Evolutionary conservation across 306 rosid genomes (phyloP).

Genomic region (Albizia julibrissin): DNA sequence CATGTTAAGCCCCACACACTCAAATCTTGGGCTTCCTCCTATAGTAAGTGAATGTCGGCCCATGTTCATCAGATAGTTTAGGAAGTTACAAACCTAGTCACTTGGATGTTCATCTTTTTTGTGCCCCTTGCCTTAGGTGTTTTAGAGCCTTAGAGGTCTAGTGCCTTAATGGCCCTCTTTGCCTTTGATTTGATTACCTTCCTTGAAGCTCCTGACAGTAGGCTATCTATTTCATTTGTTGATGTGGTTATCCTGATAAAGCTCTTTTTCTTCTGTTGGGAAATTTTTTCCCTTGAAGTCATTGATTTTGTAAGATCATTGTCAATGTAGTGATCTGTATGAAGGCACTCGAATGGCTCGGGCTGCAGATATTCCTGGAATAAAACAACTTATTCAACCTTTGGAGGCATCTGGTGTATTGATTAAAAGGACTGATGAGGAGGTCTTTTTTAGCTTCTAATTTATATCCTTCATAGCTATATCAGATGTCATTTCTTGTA

Average conservation of each 20-base stretch:
- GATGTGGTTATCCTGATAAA: conserved; percentile 19
- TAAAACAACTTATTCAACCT: conserved; percentile 75
- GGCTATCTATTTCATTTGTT: conserved; percentile 13
- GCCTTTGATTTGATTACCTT: neutral
- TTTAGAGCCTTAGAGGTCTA: neutral
- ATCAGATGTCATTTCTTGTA: conserved; percentile 5
- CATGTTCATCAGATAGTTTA: too few species aligned
- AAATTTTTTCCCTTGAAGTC: neutral
- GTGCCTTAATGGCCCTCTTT: neutral
- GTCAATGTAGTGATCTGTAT: conserved; percentile 70
- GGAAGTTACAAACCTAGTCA: neutral
- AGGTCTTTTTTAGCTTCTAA: conserved; percentile 49
- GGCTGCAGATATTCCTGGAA: conserved; percentile 64
- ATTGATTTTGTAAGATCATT: conserved; percentile 30
- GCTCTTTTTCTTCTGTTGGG: neutral
- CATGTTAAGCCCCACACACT: too few species aligned
- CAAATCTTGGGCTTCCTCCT: too few species aligned
- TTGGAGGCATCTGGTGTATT: conserved; percentile 75
- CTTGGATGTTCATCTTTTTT: neutral
- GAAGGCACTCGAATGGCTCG: conserved; percentile 95
- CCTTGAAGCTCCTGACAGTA: conserved; percentile 1
- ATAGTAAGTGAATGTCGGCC: too few species aligned
- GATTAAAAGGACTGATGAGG: conserved; percentile 79
- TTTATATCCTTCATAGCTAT: neutral
- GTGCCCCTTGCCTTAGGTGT: neutral